These are phyloP conservation scores for Nakaseomyces sp. DNA, from an alignment of 1,139 yeast species.

Conservation along the genomic window DNA sequence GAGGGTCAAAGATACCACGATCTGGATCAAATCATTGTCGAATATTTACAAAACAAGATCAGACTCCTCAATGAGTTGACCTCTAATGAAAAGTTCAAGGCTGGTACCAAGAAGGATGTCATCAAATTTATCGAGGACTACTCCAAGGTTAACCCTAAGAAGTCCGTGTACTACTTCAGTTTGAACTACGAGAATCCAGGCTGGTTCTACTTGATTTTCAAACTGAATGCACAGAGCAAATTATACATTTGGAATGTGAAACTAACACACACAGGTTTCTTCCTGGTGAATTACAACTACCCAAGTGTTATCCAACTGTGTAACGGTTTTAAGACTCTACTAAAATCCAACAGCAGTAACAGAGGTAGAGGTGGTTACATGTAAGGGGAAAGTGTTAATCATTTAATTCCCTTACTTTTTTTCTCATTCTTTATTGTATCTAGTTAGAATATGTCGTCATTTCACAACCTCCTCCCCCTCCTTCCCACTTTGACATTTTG, in stretches of 20 bases:
- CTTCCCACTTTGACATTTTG: no score
- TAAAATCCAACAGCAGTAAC: conserved; percentile 30
- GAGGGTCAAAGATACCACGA: conserved; percentile 70
- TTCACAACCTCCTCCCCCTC: no score
- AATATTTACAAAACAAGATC: conserved; percentile 79
- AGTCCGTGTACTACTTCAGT: conserved; percentile 87
- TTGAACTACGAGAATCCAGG: conserved; percentile 90
- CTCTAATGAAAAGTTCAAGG: conserved; percentile 79
- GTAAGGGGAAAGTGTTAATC: no score
- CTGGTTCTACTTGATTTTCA: conserved; percentile 78
- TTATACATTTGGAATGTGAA: conserved; percentile 84
- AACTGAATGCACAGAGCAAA: conserved; percentile 61
- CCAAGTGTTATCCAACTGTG: conserved; percentile 82
- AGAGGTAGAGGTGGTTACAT: conserved; percentile 8
- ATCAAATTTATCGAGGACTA: conserved; percentile 82
- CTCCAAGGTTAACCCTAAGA: conserved; percentile 82
- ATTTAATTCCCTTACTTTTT: no score
- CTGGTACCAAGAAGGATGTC: conserved; percentile 72
- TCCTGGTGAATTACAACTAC: conserved; percentile 67
- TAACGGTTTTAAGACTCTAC: conserved; percentile 77
- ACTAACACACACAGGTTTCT: conserved; percentile 79
- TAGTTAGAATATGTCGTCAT: no score
- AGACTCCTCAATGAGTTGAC: conserved; percentile 78
- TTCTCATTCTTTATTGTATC: no score
- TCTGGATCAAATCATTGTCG: conserved; percentile 85